Evolutionary conservation across 2,329 filamentous ascomycete genomes (phyloP), one percentile per base, ranked within the genome.

Genomic region (Diaporthe batatas): DNA sequence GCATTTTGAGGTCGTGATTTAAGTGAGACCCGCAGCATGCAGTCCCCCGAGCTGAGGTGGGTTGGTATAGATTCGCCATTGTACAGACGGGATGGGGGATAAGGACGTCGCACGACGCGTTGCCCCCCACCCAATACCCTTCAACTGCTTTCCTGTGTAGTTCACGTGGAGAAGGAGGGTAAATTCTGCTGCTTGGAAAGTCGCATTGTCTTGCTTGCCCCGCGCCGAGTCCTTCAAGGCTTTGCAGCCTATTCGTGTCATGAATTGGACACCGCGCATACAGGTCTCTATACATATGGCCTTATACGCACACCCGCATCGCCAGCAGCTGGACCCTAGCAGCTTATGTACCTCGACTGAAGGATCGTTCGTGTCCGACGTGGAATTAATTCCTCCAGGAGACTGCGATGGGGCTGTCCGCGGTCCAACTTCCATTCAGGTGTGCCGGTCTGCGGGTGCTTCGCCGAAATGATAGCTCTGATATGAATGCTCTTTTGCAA

Each of bases 11-110:
- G 62, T 34, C 62, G 62, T 25, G 47, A 39, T 51, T 10, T 6
- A 23, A 39, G 44, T 67, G 47, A 67, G 62, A 67, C 62, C 44
- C 44, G 59, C 70, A 57, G 57, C 29, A 67, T 71, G 49, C 70
- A 57, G 51, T 29, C 32, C 25, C 21, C 70, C 53, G 36, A 39
- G 59, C 58, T 68, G 39, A 47, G 39, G 39, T 18, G 44, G 70
- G 18, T n/a, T 16, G 55, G 34, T 39, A 39, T 42, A 3, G 21
- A n/a, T 39, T 11, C 7, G 44, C 44, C 5, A 21, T 47, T 21
- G 18, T 47, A 21, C 44, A 18, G 23, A 51, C 23, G n/a, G 12
- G 36, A 39, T 39, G 11, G 36, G 4, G 25, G 25, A 47, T 34
- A 29, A 14, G 25, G 25, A 64, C 59, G 59, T 65, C 44, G 42